Evolutionary conservation across 306 rosid species (phyloP).

Genomic region (Malus sieversii): DNA sequence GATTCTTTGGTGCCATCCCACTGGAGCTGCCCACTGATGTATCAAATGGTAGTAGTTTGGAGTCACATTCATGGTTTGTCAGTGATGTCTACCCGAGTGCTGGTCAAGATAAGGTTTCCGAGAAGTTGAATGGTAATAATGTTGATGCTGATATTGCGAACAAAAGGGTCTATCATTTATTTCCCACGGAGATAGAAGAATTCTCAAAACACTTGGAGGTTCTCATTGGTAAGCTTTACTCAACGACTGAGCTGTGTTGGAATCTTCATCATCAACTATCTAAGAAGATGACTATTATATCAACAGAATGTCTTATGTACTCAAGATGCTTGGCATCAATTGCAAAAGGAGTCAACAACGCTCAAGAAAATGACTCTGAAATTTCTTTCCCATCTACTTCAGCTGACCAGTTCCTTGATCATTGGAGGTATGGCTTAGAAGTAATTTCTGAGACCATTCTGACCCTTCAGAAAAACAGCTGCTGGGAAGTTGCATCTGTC

Average conservation of each 20-base stretch:
- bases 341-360: conserved; percentile 29
- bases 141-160: conserved; percentile 17
- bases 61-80: conserved; percentile 51
- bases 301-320: conserved; percentile 61
- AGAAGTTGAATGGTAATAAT: conserved; percentile 28
- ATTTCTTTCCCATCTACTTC: conserved; percentile 35
- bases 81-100: conserved; percentile 33
- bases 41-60: conserved; percentile 30
- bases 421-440: conserved; percentile 60
- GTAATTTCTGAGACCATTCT: conserved; percentile 52
- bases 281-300: conserved; percentile 49
- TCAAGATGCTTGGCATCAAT: conserved; percentile 55
- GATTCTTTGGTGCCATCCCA: conserved; percentile 51
- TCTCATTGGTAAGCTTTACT: conserved; percentile 55
- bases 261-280: conserved; percentile 74
- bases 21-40: conserved; percentile 32
- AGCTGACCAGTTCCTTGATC: conserved; percentile 34
- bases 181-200: conserved; percentile 57
- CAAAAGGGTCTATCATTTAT: conserved; percentile 21
- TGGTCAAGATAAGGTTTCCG: conserved; percentile 27
- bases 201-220: conserved; percentile 49
- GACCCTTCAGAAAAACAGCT: conserved; percentile 60
- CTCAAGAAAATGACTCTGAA: conserved; percentile 46
- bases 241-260: conserved; percentile 71
- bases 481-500: conserved; percentile 87